phyloP scores from a whole-genome alignment of 768 basidiomycete species.

The Pisolithus microcarpus region DNA sequence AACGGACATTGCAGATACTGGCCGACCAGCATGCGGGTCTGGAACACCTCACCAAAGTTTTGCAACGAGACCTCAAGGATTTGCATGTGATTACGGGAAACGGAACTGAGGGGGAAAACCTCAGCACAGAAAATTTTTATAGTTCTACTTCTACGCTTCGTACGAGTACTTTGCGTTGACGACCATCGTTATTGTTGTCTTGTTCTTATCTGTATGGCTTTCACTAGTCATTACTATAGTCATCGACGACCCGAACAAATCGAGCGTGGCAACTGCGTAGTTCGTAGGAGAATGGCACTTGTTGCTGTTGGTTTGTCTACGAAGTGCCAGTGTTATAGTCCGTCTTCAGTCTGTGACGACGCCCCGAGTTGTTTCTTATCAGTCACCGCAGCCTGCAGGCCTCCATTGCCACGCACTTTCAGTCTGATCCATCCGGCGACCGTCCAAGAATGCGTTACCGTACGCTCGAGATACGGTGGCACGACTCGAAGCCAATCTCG shows the following conservation, averaged over 20 bases:
- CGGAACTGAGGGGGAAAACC: slow-evolving; percentile 30
- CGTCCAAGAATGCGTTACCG: slow-evolving; percentile 63
- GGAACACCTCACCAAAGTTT: slow-evolving; percentile 69
- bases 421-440: slow-evolving; percentile 4
- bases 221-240: too few species aligned
- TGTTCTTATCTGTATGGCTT: neutral
- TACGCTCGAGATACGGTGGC: slow-evolving; percentile 93
- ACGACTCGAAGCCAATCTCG: slow-evolving; percentile 92
- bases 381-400: neutral
- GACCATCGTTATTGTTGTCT: neutral
- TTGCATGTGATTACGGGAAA: slow-evolving; percentile 55
- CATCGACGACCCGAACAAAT: slow-evolving; percentile 7
- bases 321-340: too few species aligned
- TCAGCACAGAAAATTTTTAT: slow-evolving; percentile 12
- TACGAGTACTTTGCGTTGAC: slow-evolving; percentile 20
- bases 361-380: neutral
- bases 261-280: slow-evolving; percentile 6
- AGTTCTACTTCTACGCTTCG: slow-evolving; percentile 21
- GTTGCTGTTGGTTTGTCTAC: neutral
- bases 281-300: neutral
- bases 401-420: neutral
- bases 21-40: slow-evolving; percentile 74
- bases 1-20: slow-evolving; percentile 46
- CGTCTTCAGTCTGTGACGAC: neutral
- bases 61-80: slow-evolving; percentile 59